Evolutionary conservation across 805 yeast genomes (phyloP).

Genomic region (Diddensiella caesifluorescens): DNA sequence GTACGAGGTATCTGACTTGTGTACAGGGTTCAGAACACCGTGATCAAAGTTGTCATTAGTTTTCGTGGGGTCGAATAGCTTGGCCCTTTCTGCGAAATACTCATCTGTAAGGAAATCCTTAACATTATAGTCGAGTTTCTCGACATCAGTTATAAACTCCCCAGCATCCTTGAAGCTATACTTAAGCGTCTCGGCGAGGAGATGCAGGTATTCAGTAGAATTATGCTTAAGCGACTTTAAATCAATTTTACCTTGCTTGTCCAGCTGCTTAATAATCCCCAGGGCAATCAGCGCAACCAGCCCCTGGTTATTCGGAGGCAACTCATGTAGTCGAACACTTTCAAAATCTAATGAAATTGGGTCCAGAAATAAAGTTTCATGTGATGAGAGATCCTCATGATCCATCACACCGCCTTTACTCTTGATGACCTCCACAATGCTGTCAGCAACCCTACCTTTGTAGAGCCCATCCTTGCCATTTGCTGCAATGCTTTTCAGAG

Average conservation of each 20-base stretch:
- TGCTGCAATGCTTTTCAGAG: slow-evolving; percentile 46
- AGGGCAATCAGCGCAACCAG: slow-evolving; percentile 66
- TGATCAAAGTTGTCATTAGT: slow-evolving; percentile 41
- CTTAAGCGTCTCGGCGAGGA: slow-evolving; percentile 66
- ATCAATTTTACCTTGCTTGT: slow-evolving; percentile 39
- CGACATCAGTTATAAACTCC: slow-evolving; percentile 62
- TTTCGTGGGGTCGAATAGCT: slow-evolving; percentile 38
- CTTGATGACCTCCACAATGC: slow-evolving; percentile 51
- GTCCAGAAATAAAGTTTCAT: slow-evolving; percentile 57
- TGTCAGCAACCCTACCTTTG: slow-evolving; percentile 62
- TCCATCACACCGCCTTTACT: slow-evolving; percentile 52
- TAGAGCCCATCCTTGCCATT: slow-evolving; percentile 65
- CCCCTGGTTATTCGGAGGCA: slow-evolving; percentile 84
- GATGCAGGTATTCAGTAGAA: slow-evolving; percentile 63
- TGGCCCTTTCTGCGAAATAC: slow-evolving; percentile 48
- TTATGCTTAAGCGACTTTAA: slow-evolving; percentile 46
- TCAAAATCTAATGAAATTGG: slow-evolving; percentile 53
- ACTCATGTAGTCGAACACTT: slow-evolving; percentile 63
- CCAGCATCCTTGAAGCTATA: slow-evolving; percentile 71
- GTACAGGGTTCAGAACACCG: slow-evolving; percentile 47
- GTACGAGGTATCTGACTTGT: slow-evolving; percentile 66
- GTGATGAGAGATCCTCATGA: slow-evolving; percentile 50
- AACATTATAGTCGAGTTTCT: slow-evolving; percentile 34
- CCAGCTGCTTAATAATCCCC: slow-evolving; percentile 58
- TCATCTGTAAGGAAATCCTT: slow-evolving; percentile 42